Evolutionary conservation across 148 eudicot species (phyloP), one percentile per base, ranked within the genome.

Genomic region (Nepenthes gracilis): DNA sequence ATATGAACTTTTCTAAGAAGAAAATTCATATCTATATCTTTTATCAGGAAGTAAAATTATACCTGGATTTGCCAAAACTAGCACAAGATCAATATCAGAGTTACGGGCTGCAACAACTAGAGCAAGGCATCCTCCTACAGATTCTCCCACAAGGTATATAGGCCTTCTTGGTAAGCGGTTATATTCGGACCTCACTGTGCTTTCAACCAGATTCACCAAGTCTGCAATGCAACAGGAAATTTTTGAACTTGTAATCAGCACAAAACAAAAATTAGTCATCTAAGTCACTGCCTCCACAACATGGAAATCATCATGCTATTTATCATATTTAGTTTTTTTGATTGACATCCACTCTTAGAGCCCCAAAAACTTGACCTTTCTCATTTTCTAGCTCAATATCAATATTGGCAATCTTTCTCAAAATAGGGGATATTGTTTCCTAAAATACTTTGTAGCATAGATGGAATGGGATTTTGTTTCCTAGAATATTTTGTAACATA

Each of bases 121-220:
- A n/a, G 97, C 90, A 35, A 90, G 81, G 80, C 97, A 86, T 66
- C 70, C 90, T 74, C 97, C 97, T 58, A 86, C 45, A 61, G 95
- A 84, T 53, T 90, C 90, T 36, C 81, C 90, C 48, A 84, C 85
- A 65, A 90, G 81, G 78, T 90, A 90, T 63, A 86, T 79, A 9
- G 95, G 97, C 69, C 88, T 79, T 38, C 73, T 65, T 67, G 88
- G 91, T 38, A 59, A 61, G 14, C 70, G 76, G 5, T 36, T 55
- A 54, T 77, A 43, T 67, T 86, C 95, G 58, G 66, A 69, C 60
- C 64, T 77, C 36, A 84, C 68, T 14, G 78, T 72, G 43, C 63
- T 40, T 54, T 64, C 67, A 38, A 64, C 59, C 38, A 64, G 50
- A 5, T 64, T 38, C 36, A 64, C 67, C 59, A 64, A 43, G 37